A percentile compares a stretch with the other conserved stretches of the same genome.
phyloP scores from a whole-genome alignment of 2,329 filamentous ascomycete genomes.

The Fusarium nanum region DNA sequence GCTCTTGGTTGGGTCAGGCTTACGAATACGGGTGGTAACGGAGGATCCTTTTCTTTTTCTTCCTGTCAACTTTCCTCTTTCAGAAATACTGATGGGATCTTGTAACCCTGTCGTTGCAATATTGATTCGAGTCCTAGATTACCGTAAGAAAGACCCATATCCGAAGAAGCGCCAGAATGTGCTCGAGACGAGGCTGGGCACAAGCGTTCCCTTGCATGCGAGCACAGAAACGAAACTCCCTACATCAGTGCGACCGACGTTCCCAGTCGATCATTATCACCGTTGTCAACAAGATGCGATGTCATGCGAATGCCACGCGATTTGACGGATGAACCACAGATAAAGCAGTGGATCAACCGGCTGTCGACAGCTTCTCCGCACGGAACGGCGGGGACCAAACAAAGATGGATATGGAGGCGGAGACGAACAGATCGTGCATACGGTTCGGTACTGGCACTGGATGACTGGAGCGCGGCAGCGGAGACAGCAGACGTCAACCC shows the following conservation, averaged over 20 bases:
- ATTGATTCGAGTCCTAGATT: conserved; percentile 17
- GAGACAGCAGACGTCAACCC: conserved; percentile 41
- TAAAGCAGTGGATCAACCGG: conserved; percentile 42
- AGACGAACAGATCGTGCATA: conserved; percentile 46
- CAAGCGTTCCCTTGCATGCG: conserved; percentile 34
- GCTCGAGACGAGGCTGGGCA: conserved; percentile 13
- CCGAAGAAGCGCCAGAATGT: background rate
- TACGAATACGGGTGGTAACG: conserved; percentile 33
- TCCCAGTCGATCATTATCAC: conserved; percentile 22
- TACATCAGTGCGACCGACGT: conserved; percentile 12
- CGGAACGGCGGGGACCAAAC: conserved; percentile 36
- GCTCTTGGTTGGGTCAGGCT: conserved; percentile 18
- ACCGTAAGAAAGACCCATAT: background rate
- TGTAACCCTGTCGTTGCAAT: conserved; percentile 22
- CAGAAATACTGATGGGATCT: conserved; percentile 11
- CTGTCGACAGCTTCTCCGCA: conserved; percentile 44
- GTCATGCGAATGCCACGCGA: conserved; percentile 22
- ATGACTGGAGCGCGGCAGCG: conserved; percentile 37
- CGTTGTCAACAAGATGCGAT: conserved; percentile 22
- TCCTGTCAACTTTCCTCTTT: conserved; percentile 30
- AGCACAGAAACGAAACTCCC: conserved; percentile 25
- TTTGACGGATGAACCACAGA: conserved; percentile 19
- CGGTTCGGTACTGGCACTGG: conserved; percentile 21
- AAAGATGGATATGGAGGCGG: conserved; percentile 31
- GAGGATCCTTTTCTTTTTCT: conserved; percentile 18